Percentiles rank a stretch among this genome's conserved stretches.
Conservation (phyloP, 345 rosid species). For the Adansonia digitata region DNA sequence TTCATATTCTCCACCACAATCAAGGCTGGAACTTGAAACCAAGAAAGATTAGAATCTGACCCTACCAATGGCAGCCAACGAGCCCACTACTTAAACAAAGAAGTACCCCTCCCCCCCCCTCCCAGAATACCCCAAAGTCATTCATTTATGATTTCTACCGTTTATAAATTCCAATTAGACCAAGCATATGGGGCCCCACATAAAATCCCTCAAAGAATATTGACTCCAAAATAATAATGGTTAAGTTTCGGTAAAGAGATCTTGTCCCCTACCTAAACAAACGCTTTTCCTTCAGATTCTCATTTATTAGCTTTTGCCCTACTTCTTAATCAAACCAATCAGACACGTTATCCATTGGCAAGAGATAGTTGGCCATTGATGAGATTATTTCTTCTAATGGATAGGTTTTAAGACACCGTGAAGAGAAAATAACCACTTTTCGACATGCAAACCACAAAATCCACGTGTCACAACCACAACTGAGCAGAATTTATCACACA, state of each 20-base stretch:
- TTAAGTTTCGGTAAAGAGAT: constrained; percentile 7
- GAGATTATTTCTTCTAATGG: constrained; percentile 15
- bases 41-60: too few species aligned
- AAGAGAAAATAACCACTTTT: constrained; percentile 4
- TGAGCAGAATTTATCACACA: not conserved
- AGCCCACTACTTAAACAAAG: constrained; percentile 15
- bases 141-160: constrained; percentile 27
- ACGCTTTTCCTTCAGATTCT: not conserved
- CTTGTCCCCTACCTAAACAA: constrained; percentile 20
- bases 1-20: constrained; percentile 16
- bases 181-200: constrained; percentile 16
- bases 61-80: too few species aligned
- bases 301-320: constrained; percentile 8
- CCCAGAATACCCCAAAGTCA: too few species aligned
- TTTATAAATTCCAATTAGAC: constrained; percentile 17
- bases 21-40: not conserved
- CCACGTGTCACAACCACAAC: constrained; percentile 5
- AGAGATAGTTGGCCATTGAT: not conserved
- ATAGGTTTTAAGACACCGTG: constrained; percentile 13
- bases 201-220: constrained; percentile 13
- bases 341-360: too few species aligned
- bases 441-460: not conserved
- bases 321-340: constrained; percentile 23
- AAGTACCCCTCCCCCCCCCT: too few species aligned
- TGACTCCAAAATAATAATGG: constrained; percentile 2